Evolutionary conservation across 2,329 filamentous ascomycete species (phyloP).

Genomic region (Venturiaceae sp.): DNA sequence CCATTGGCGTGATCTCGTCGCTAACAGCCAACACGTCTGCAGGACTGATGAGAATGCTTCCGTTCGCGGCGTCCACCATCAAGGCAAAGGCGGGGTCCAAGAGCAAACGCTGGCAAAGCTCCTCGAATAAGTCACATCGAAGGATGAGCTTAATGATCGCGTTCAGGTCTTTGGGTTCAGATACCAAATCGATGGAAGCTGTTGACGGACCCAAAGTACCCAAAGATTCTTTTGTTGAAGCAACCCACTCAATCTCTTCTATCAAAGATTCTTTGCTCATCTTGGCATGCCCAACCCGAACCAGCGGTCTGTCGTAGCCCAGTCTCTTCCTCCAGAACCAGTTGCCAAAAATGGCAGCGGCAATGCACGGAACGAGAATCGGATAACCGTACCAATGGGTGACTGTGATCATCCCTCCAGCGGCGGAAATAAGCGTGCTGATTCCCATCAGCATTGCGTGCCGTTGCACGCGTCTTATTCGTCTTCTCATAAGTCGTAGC

Average conservation of each 20-base stretch:
- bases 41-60: neutral
- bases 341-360: constrained; percentile 11
- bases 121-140: neutral
- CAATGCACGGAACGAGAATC: constrained; percentile 40
- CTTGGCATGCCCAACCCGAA: neutral
- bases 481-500: neutral
- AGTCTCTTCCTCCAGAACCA: neutral
- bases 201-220: neutral
- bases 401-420: constrained; percentile 40
- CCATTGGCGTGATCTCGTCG: neutral
- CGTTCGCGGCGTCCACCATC: neutral
- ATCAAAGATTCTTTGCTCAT: neutral
- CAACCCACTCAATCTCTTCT: neutral
- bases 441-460: constrained; percentile 37
- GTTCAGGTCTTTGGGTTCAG: no score
- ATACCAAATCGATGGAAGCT: neutral
- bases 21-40: neutral
- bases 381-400: constrained; percentile 45
- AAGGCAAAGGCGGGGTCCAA: neutral
- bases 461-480: constrained; percentile 28
- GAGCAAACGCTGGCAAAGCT: neutral
- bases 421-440: constrained; percentile 38
- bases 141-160: neutral
- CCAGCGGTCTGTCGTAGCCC: neutral
- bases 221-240: neutral